Evolutionary conservation across 2,329 filamentous ascomycete species (phyloP).

Genomic region (Sordariomycetes sp.): DNA sequence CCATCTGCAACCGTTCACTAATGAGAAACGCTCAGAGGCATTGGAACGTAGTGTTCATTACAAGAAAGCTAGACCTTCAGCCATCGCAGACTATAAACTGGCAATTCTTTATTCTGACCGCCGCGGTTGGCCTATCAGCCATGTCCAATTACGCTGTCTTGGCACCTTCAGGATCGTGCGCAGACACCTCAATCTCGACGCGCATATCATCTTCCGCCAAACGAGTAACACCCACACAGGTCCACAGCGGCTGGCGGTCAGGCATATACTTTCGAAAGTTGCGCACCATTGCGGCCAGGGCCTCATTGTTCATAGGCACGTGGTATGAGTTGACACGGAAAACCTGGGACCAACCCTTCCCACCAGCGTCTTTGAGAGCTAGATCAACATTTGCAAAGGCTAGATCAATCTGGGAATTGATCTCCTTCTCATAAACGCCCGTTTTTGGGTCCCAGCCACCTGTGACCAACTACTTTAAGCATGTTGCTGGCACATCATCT

Average conservation of each 20-base stretch:
- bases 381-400: constrained; percentile 47
- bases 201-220: constrained; percentile 39
- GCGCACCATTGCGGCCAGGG: constrained; percentile 25
- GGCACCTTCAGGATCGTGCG: not conserved
- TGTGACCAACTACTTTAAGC: constrained; percentile 5
- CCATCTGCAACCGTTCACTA: too few relatives aligned
- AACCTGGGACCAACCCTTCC: constrained; percentile 44
- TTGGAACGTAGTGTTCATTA: too few relatives aligned
- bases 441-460: constrained; percentile 18
- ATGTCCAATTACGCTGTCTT: too few relatives aligned
- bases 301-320: constrained; percentile 26
- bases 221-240: constrained; percentile 34
- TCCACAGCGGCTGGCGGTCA: constrained; percentile 41
- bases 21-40: too few relatives aligned
- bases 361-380: constrained; percentile 37
- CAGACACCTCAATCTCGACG: constrained; percentile 45
- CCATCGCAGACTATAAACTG: too few relatives aligned
- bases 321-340: constrained; percentile 35
- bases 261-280: constrained; percentile 40
- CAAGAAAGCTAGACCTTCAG: too few relatives aligned
- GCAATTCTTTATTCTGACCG: too few relatives aligned
- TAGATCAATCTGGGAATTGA: constrained; percentile 33
- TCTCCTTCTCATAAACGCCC: constrained; percentile 15
- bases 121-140: too few relatives aligned
- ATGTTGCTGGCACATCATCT: not conserved